Base-by-base conservation (phyloP, 108 stramenopile genomes). In the Skeletonema grethae region DNA sequence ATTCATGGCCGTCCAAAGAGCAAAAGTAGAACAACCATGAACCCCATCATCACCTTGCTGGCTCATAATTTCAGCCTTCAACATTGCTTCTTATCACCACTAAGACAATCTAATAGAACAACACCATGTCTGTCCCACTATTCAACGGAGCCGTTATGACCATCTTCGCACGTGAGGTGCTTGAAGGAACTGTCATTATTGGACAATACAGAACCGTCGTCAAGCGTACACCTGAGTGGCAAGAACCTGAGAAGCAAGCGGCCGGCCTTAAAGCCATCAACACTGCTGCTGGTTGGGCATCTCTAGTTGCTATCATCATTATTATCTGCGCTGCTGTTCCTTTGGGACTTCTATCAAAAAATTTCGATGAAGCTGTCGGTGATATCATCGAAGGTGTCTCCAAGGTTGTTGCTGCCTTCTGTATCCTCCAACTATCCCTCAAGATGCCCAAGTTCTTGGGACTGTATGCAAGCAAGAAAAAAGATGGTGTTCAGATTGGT, bases 391-490 rank as follows among this genome's bases (percentile, higher is more conserved):
- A 93, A 64, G 92, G 92, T 15, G 76, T 87, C 13, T 87, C 86
- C 67, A 93, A 93, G 73, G 61, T 90, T 25, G 88, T 93, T 2
- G 92, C 92, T 22, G 82, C 86, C 38, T 61, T 90, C 53, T 88
- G 86, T 39, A 81, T 93, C 20, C 63, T 93, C 12, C 86, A 88
- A 25, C 68, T 93, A 35, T 89, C 88, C n/a, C 62, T 88, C 24
- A 93, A 93, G 65, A 80, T 93, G 60, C 92, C 92, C 24, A 89
- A 84, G 57, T 93, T 85, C 43, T 73, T 93, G 11, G 92, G 88
- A 5, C 46, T 90, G 7, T 93, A 93, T 65, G 78, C 85, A 20
- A 85, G 82, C 58, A 80, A 69, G 70, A 81, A 83, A 57, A 30
- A 32, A 36, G 66, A 68, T 39, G 86, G 82, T 16, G 62, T 45